phyloP scores from a whole-genome alignment of 2,329 filamentous ascomycete genomes.

The Xylariales sp. region DNA sequence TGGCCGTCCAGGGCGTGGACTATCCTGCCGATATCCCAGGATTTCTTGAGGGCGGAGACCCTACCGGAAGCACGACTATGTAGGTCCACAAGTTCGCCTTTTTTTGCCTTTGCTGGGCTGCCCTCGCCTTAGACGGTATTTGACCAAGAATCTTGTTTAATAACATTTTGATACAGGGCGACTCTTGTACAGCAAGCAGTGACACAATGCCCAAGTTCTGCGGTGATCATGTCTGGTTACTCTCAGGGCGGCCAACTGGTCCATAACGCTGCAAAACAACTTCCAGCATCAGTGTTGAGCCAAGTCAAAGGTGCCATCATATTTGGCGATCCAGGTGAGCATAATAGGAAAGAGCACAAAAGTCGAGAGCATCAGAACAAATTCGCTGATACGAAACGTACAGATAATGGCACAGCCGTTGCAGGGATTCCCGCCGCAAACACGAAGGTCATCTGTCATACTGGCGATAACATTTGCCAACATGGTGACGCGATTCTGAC shows the following conservation, averaged over 20 bases:
- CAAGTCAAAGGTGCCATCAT: conserved; percentile 19
- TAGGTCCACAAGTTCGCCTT: not conserved
- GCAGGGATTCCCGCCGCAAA: conserved; percentile 14
- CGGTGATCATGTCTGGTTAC: conserved; percentile 42
- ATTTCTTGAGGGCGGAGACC: conserved; percentile 41
- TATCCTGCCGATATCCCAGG: conserved; percentile 43
- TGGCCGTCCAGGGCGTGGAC: conserved; percentile 50
- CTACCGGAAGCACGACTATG: conserved; percentile 38
- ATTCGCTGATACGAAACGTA: not conserved
- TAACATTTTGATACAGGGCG: conserved; percentile 11
- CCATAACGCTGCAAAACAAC: conserved; percentile 35
- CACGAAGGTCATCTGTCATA: conserved; percentile 24
- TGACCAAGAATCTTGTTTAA: conserved; percentile 8
- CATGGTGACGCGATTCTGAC: conserved; percentile 18
- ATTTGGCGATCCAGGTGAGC: conserved; percentile 6
- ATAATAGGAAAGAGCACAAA: not conserved
- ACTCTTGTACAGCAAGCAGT: conserved; percentile 25
- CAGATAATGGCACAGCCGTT: conserved; percentile 21
- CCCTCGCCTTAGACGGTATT: no score
- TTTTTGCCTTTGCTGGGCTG: no score
- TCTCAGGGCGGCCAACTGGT: conserved; percentile 35
- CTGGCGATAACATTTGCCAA: conserved; percentile 26
- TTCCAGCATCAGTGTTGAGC: conserved; percentile 27
- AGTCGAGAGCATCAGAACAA: not conserved
- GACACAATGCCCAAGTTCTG: conserved; percentile 36